Evolutionary conservation across 2,329 filamentous ascomycete genomes (phyloP).

Genomic region (Fusarium piperis): DNA sequence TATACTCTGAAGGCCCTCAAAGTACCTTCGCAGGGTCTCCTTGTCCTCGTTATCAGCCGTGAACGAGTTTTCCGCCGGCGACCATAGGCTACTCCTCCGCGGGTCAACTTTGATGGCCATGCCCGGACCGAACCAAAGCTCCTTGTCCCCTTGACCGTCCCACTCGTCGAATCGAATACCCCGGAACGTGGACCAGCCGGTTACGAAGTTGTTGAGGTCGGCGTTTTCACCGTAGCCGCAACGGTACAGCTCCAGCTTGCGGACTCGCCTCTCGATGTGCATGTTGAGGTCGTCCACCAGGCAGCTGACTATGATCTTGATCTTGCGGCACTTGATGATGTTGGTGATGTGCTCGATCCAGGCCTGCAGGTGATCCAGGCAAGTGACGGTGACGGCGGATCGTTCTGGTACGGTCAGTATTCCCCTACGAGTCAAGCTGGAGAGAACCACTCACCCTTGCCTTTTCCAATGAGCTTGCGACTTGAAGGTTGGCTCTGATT

Average conservation of each 20-base stretch:
- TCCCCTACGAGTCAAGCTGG: background rate
- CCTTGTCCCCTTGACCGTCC: background rate
- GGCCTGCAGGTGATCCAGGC: background rate
- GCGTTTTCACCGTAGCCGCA: background rate
- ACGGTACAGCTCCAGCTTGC: background rate
- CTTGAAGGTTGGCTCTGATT: background rate
- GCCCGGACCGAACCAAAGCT: background rate
- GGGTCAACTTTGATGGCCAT: background rate
- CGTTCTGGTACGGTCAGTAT: background rate
- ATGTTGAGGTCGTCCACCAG: background rate
- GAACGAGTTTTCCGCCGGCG: background rate
- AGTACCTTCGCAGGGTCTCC: background rate
- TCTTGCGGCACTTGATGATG: background rate
- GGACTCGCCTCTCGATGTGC: background rate
- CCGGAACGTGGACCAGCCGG: background rate
- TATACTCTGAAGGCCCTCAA: background rate
- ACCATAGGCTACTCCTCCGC: background rate
- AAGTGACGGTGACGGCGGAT: background rate
- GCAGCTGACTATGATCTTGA: background rate
- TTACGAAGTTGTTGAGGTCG: background rate
- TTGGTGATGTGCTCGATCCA: background rate
- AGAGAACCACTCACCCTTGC: background rate
- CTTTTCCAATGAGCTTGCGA: background rate
- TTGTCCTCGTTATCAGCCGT: background rate
- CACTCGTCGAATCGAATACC: background rate